Evolutionary conservation across 1,284 basidiomycete species (phyloP).

Genomic region (Polyporus tsugae): DNA sequence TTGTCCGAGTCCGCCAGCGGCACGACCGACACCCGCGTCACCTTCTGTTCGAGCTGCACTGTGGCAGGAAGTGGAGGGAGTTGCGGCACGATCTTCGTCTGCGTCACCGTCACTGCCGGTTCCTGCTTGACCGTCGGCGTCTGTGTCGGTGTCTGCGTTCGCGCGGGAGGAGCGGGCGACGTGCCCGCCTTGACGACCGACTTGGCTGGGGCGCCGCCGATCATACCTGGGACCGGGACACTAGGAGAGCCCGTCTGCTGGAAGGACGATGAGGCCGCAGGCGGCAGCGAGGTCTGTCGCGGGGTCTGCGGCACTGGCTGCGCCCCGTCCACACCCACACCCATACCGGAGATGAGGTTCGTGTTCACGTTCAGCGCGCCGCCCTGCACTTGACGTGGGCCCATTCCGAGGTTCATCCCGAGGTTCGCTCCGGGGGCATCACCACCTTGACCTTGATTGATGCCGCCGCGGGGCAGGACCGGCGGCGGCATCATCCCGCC

Average conservation of each 20-base stretch:
- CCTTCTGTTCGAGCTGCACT: slow-evolving; percentile 61
- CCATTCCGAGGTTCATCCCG: slow-evolving; percentile 21
- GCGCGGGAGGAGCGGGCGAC: slow-evolving; percentile 9
- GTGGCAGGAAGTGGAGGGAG: slow-evolving; percentile 40
- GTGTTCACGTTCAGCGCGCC: slow-evolving; percentile 28
- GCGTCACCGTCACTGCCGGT: slow-evolving; percentile 9
- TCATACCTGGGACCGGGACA: slow-evolving; percentile 19
- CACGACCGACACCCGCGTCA: slow-evolving; percentile 72
- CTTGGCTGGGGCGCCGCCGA: slow-evolving; percentile 14
- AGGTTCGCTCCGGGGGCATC: slow-evolving; percentile 1
- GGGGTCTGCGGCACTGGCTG: slow-evolving; percentile 28
- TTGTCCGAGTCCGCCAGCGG: slow-evolving; percentile 62
- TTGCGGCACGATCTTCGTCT: slow-evolving; percentile 37
- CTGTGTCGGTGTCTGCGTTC: slow-evolving; percentile 18
- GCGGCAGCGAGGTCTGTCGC: slow-evolving; percentile 39
- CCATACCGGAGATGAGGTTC: slow-evolving; percentile 24
- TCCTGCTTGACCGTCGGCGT: not conserved
- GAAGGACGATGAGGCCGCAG: slow-evolving; percentile 32
- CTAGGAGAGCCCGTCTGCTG: slow-evolving; percentile 21
- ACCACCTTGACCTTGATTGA: slow-evolving; percentile 2
- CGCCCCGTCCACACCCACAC: slow-evolving; percentile 14
- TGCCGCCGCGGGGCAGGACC: slow-evolving; percentile 19
- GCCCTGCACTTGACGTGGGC: not conserved
- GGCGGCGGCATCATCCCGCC: slow-evolving; percentile 34
- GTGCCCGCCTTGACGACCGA: slow-evolving; percentile 14